Evolutionary conservation across 2,329 filamentous ascomycete genomes (phyloP), one percentile per base, ranked within the genome.

Genomic region (Alternaria sp.): DNA sequence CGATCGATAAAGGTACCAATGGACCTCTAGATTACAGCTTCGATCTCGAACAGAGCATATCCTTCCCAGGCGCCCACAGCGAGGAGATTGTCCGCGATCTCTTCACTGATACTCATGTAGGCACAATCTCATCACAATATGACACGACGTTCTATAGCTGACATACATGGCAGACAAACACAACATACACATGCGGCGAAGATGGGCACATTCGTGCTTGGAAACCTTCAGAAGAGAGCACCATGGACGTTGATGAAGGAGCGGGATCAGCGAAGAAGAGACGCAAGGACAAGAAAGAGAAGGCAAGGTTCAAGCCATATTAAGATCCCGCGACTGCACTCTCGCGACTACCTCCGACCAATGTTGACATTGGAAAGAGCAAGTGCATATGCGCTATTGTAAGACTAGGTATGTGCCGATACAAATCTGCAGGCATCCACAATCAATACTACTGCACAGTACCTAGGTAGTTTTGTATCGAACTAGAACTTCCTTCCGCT

Each of bases 41-140:
- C 61, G 63, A 77, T 44, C 43, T 73, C 4, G 56, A 63, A 2
- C 71, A 69, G n/a, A 71, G 67, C 17, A 57, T 75, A 10, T 65
- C 57, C 4, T 72, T 85, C 5, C 70, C 77, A 0, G 82, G 81
- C 7, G 83, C 80, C 4, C 83, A 85, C 66, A 82, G 83, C 1
- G 83, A 83, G 9, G 83, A 85, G 53, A 76, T 85, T 13, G 82
- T 85, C 1, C 71, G 83, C 6, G 83, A 85, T 67, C 52, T 85
- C 8, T 77, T 82, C 46, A 78, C 83, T 1, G 80, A 81, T 60
- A 60, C 72, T 2, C 72, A 77, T 26, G 79, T 79, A 68, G 67
- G 77, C 67, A 15, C 17, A 21, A 13, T 10, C 15, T 36, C 43
- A 12, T 36, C 43, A 12, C 13, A 5, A 13, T 10, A 6, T 26